Evolutionary conservation across 306 rosid genomes (phyloP).

Genomic region (Parietaria judaica): DNA sequence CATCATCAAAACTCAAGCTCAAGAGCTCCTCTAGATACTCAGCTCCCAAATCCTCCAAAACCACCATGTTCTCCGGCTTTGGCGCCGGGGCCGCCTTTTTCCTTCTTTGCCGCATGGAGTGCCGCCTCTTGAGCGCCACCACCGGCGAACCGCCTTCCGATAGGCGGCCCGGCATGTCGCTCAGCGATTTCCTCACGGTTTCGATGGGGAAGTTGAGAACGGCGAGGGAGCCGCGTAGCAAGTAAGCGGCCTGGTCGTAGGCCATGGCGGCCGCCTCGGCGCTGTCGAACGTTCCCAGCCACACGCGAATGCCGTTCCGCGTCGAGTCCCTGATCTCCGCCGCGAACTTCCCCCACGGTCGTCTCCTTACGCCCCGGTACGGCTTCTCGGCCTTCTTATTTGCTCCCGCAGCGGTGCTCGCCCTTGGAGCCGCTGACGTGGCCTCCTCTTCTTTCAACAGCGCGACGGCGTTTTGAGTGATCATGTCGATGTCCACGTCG

Average conservation of each 20-base stretch:
- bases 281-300: slow-evolving; percentile 91
- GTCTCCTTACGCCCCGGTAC: slow-evolving; percentile 60
- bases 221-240: slow-evolving; percentile 57
- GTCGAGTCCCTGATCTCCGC: slow-evolving; percentile 94
- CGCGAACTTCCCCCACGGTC: slow-evolving; percentile 97
- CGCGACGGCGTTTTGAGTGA: slow-evolving; percentile 1
- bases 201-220: slow-evolving; percentile 69
- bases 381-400: slow-evolving; percentile 20
- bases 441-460: slow-evolving; percentile 33
- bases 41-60: slow-evolving; percentile 53
- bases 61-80: slow-evolving; percentile 5
- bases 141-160: slow-evolving; percentile 6
- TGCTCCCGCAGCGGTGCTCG: not conserved
- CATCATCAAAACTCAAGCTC: slow-evolving; percentile 3
- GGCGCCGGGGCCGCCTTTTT: not conserved
- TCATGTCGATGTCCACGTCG: not conserved
- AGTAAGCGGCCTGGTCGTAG: slow-evolving; percentile 84
- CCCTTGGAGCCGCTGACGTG: slow-evolving; percentile 2
- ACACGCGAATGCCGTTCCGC: slow-evolving; percentile 66
- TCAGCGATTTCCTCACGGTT: slow-evolving; percentile 36
- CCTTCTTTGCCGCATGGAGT: slow-evolving; percentile 3
- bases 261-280: slow-evolving; percentile 89
- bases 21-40: slow-evolving; percentile 71
- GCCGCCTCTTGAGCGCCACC: slow-evolving; percentile 12
- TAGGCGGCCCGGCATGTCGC: slow-evolving; percentile 7